Conservation (phyloP, 257 asterid species). For the Lithospermum erythrorhizon region DNA sequence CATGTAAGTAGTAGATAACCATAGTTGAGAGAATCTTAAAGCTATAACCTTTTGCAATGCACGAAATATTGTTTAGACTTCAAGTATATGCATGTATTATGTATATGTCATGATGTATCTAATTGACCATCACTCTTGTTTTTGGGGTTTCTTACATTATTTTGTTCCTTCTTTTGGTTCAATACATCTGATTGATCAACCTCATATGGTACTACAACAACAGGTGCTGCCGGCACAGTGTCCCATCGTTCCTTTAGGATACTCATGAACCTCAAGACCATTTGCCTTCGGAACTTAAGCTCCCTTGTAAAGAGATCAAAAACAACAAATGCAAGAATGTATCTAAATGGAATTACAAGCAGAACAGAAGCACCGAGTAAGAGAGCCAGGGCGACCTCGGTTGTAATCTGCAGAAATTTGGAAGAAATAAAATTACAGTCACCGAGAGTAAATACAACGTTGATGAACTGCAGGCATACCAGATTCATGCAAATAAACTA, state of each 20-base stretch:
- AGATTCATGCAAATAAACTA: too few relatives aligned
- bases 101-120: constrained; percentile 2
- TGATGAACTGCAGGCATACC: neutral
- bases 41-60: too few relatives aligned
- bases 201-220: constrained; percentile 66
- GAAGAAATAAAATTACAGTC: neutral
- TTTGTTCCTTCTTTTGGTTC: constrained; percentile 12
- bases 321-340: constrained; percentile 43
- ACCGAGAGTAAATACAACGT: neutral
- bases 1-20: too few relatives aligned
- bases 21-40: too few relatives aligned
- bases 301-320: constrained; percentile 85
- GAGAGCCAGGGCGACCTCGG: constrained; percentile 70
- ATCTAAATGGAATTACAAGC: constrained; percentile 71
- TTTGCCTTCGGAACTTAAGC: constrained; percentile 63
- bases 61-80: too few relatives aligned
- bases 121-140: constrained; percentile 10
- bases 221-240: constrained; percentile 83
- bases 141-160: constrained; percentile 9
- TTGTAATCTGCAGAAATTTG: constrained; percentile 42
- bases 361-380: constrained; percentile 49
- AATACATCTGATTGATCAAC: constrained; percentile 24
- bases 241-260: constrained; percentile 85
- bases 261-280: constrained; percentile 53
- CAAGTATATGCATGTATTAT: too few relatives aligned